Base-by-base conservation (phyloP, 1,284 basidiomycete species). In the Cutaneotrichosporon mucoides region DNA sequence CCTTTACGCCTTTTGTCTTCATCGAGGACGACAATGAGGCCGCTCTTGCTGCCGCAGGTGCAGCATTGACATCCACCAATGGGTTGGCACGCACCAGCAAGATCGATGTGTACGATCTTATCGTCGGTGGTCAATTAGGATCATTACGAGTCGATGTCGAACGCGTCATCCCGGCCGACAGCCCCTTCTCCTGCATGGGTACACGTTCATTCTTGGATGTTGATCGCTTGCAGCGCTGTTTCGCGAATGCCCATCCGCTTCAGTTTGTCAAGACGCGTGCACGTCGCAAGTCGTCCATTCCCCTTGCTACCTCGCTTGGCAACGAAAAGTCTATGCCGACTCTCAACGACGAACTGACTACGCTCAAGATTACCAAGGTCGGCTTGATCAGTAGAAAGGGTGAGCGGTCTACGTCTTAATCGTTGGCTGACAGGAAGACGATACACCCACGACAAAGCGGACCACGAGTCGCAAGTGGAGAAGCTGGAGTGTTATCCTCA, bases 1-100 rank as follows among this genome's bases (percentile, higher is more conserved):
- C 92, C 24, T 93, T 89, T 78, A 91, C 88, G 48, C 95, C 88
- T 0, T 99, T 99, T 79, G 90, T 97, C 60, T 97, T 94, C 71
- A 88, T 97, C 37, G 62, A 64, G 47, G 62, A 64, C 57, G 62
- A 64, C 54, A 55, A 61, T 11, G 62, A 64, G 42, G 62, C 62
- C 2, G 48, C 57, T 1, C 54, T 64, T 5, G 62, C 62, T 5
- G 59, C 59, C 0, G 40, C 56, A 5, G 62, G 62, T 1, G 45
- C 34, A 8, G 34, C 47, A 10, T 11, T 42, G 10, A 44, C 48
- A 5, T 24, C 56, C 0, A 24, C 52, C 4, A 35, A 42, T 15
- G 55, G 55, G 6, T 37, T 36, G 24, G 48, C 38, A 24, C 16
- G 48, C 4, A 81, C 82, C 55, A 83, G 79, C 68, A 92, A 88